These are phyloP conservation scores for Termitomyces sp. DNA, from an alignment of 768 basidiomycete genomes.

Conservation along the genomic window DNA sequence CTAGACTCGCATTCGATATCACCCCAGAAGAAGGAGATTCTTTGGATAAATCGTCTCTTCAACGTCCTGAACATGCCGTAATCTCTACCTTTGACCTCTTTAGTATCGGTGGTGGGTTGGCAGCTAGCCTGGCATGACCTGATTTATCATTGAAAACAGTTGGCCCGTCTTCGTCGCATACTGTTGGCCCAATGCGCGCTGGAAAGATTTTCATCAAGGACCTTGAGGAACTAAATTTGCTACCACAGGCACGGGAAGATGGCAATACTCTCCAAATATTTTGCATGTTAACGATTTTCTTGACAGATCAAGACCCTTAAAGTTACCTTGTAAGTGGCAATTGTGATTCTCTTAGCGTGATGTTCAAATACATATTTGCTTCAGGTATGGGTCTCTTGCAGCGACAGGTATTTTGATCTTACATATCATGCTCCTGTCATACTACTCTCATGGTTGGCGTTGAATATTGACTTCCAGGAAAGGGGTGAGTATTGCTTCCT, in stretches of 20 bases:
- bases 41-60: constrained; percentile 14
- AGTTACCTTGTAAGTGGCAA: constrained; percentile 64
- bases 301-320: constrained; percentile 74
- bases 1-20: constrained; percentile 6
- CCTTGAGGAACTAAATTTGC: constrained; percentile 59
- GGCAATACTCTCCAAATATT: constrained; percentile 2
- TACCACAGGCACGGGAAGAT: constrained; percentile 56
- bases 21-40: constrained; percentile 6
- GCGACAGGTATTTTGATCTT: constrained; percentile 64
- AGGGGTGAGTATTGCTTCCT: constrained; percentile 51
- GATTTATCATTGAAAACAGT: constrained; percentile 23
- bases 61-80: constrained; percentile 75
- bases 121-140: neutral
- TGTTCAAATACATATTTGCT: constrained; percentile 3
- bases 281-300: neutral
- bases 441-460: neutral
- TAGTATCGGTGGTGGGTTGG: constrained; percentile 73
- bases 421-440: constrained; percentile 12
- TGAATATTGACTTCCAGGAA: constrained; percentile 41
- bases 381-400: constrained; percentile 86
- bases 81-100: constrained; percentile 93
- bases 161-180: constrained; percentile 51
- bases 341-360: constrained; percentile 1
- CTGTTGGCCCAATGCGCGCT: constrained; percentile 75
- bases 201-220: constrained; percentile 85